Conservation (phyloP, 2,329 filamentous ascomycete species). For the Arthrobotrys musiformis region DNA sequence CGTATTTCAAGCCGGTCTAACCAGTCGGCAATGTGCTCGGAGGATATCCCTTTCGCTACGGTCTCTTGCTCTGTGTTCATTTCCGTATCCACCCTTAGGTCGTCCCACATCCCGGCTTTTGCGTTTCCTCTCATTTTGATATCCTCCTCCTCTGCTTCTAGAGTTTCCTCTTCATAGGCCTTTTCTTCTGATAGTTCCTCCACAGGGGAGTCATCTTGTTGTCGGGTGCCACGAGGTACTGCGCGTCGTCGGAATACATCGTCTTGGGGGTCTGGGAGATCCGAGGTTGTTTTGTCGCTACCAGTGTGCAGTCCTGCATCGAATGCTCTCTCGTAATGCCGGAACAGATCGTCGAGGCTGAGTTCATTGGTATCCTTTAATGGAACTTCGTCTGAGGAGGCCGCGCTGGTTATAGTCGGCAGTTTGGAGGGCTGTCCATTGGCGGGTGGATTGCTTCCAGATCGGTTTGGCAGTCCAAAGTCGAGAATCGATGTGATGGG, state of each 20-base stretch:
- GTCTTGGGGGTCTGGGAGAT: too few species aligned
- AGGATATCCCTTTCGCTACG: neutral
- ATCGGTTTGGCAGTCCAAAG: neutral
- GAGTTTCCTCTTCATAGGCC: neutral
- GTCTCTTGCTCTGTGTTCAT: neutral
- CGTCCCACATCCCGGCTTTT: neutral
- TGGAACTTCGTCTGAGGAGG: too few species aligned
- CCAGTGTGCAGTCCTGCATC: neutral
- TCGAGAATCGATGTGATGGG: slow-evolving; percentile 3
- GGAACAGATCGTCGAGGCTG: neutral
- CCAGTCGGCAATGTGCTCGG: neutral
- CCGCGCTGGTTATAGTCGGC: neutral
- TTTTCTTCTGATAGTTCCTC: too few species aligned
- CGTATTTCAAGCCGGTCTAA: neutral
- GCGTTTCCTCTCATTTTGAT: neutral
- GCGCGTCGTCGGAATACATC: too few species aligned
- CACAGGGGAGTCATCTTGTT: too few species aligned
- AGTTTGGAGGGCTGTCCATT: neutral
- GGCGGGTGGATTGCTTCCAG: neutral
- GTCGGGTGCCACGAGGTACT: too few species aligned
- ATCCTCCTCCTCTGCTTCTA: neutral
- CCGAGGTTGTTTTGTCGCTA: too few species aligned
- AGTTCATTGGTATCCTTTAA: neutral
- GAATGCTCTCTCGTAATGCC: neutral
- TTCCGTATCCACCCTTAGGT: neutral